Evolutionary conservation across 1,284 basidiomycete genomes (phyloP).

Genomic region (Athelia sp.): DNA sequence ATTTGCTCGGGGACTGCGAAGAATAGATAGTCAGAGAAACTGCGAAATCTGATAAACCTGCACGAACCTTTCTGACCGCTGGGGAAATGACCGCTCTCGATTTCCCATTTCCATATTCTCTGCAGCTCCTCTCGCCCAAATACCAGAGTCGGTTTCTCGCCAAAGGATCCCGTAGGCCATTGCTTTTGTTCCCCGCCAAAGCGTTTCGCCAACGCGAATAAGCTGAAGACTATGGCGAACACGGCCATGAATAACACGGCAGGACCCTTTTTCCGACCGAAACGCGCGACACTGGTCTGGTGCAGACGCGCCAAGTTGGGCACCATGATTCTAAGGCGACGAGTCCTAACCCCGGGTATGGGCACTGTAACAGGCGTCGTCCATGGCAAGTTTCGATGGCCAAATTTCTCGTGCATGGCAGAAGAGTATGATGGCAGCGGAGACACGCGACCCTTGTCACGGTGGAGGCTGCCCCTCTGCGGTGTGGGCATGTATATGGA

Average conservation of each 20-base stretch:
- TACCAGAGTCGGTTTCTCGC: constrained; percentile 71
- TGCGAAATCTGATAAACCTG: constrained; percentile 4
- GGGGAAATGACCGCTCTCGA: constrained; percentile 87
- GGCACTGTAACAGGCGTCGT: constrained; percentile 53
- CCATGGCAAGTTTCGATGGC: constrained; percentile 50
- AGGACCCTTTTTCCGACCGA: constrained; percentile 53
- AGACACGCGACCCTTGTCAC: constrained; percentile 37
- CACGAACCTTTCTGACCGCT: constrained; percentile 68
- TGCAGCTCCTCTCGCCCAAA: constrained; percentile 73
- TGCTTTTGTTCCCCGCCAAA: constrained; percentile 53
- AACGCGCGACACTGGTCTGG: constrained; percentile 50
- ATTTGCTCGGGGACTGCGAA: constrained; percentile 10
- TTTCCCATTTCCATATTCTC: constrained; percentile 91
- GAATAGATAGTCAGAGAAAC: neutral
- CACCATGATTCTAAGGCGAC: constrained; percentile 46
- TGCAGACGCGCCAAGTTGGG: constrained; percentile 64
- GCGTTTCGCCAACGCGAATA: constrained; percentile 55
- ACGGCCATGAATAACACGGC: constrained; percentile 44
- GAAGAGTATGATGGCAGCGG: constrained; percentile 58
- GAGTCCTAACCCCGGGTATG: constrained; percentile 51
- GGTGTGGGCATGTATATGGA: constrained; percentile 41
- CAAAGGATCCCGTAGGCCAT: constrained; percentile 66
- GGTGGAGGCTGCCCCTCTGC: constrained; percentile 39
- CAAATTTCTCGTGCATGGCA: constrained; percentile 64
- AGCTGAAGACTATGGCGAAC: constrained; percentile 42